Evolutionary conservation across 257 asterid genomes (phyloP).

Genomic region (Solanum sitiens): DNA sequence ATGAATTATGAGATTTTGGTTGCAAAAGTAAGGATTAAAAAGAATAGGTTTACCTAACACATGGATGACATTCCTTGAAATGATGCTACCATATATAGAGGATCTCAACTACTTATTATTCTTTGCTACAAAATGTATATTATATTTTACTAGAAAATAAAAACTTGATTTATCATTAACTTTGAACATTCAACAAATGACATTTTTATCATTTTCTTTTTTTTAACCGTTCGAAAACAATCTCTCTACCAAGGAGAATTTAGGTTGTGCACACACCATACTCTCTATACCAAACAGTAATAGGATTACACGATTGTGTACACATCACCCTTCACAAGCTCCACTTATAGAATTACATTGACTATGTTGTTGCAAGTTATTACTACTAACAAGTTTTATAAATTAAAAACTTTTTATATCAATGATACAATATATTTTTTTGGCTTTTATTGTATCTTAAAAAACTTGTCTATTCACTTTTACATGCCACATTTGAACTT

Average conservation of each 20-base stretch:
- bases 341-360: neutral
- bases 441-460: neutral
- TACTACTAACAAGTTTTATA: neutral
- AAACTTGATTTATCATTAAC: neutral
- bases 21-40: conserved; percentile 2
- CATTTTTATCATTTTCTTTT: neutral
- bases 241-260: no score
- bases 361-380: no score
- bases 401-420: neutral
- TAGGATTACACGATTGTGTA: no score
- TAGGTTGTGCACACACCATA: neutral
- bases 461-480: no score
- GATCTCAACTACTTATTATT: conserved; percentile 37
- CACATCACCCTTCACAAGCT: no score
- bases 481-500: no score
- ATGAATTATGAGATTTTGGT: neutral
- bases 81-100: conserved; percentile 21
- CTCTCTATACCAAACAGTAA: neutral
- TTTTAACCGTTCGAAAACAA: neutral
- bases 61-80: conserved; percentile 28
- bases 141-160: neutral
- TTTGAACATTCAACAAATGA: neutral
- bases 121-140: conserved; percentile 2
- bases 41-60: conserved; percentile 22
- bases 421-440: neutral